Percentiles rank a stretch among this genome's conserved stretches.
phyloP scores from a whole-genome alignment of 2,329 filamentous ascomycete genomes.

The Claviceps humidiphila region DNA sequence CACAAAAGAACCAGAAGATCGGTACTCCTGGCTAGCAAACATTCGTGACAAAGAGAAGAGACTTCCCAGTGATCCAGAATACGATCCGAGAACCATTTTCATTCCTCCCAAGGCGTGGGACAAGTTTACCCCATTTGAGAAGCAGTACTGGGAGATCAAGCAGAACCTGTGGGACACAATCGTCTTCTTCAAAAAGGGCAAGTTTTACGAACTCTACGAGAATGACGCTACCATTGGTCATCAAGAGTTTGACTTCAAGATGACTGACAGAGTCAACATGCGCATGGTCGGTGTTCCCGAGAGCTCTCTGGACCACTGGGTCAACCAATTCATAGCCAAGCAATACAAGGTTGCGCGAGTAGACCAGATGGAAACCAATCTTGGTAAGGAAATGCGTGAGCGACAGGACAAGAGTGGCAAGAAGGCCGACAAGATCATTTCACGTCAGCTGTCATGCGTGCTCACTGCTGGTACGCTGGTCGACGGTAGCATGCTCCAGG shows the following conservation, averaged over 20 bases:
- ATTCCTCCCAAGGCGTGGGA: conserved; percentile 69
- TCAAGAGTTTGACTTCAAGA: conserved; percentile 91
- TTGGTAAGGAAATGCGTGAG: conserved; percentile 98
- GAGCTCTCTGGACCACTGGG: conserved; percentile 90
- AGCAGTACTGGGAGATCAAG: conserved; percentile 99
- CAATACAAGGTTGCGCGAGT: conserved; percentile 95
- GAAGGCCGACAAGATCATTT: conserved; percentile 87
- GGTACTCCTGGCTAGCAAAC: conserved; percentile 84
- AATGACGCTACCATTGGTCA: conserved; percentile 95
- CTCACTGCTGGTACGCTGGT: conserved; percentile 87
- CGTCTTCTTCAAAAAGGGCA: conserved; percentile 99
- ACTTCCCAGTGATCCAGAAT: conserved; percentile 67
- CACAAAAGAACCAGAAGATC: conserved; percentile 67
- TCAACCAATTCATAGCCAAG: conserved; percentile 95
- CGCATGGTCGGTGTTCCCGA: conserved; percentile 98
- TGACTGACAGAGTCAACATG: conserved; percentile 98
- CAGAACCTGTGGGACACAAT: conserved; percentile 95
- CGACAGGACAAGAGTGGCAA: conserved; percentile 51
- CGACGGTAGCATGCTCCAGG: conserved; percentile 91
- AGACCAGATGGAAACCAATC: conserved; percentile 89
- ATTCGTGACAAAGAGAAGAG: conserved; percentile 75
- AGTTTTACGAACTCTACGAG: conserved; percentile 97
- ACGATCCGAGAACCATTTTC: conserved; percentile 81
- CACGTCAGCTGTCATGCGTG: conserved; percentile 78
- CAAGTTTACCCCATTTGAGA: conserved; percentile 87